A percentile compares a stretch with the other conserved stretches of the same genome.
Conservation (phyloP, 805 yeast genomes). For the Ascoidea rubescens region DNA sequence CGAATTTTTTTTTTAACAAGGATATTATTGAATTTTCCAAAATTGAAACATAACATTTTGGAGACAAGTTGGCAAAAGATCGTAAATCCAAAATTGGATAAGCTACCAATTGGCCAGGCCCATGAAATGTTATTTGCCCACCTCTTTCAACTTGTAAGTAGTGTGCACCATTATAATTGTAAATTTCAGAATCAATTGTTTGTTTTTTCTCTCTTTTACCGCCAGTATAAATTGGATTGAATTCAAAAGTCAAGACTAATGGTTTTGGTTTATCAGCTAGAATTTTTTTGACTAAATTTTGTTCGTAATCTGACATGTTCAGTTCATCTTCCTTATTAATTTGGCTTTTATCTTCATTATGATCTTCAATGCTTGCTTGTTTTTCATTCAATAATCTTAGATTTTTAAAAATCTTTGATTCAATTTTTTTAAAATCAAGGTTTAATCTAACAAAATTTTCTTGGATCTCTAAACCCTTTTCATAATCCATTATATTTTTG, state of each 20-base stretch:
- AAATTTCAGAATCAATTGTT: slow-evolving; percentile 19
- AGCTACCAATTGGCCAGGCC: slow-evolving; percentile 85
- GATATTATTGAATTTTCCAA: slow-evolving; percentile 44
- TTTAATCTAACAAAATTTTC: slow-evolving; percentile 40
- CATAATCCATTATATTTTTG: slow-evolving; percentile 18
- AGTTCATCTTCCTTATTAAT: not conserved
- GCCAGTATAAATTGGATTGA: slow-evolving; percentile 78
- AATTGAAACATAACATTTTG: slow-evolving; percentile 52
- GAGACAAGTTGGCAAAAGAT: slow-evolving; percentile 39
- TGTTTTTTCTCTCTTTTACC: slow-evolving; percentile 69
- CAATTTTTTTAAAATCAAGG: slow-evolving; percentile 40
- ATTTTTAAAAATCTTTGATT: slow-evolving; percentile 30
- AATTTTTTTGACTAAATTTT: slow-evolving; percentile 27
- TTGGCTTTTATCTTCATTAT: not conserved
- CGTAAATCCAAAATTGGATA: slow-evolving; percentile 67
- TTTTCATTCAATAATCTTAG: slow-evolving; percentile 15
- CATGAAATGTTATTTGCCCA: slow-evolving; percentile 94
- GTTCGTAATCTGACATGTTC: slow-evolving; percentile 32
- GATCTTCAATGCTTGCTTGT: slow-evolving; percentile 9
- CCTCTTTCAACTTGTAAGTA: slow-evolving; percentile 80
- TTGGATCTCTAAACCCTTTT: slow-evolving; percentile 42
- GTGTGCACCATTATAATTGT: slow-evolving; percentile 30
- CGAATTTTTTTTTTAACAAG: slow-evolving; percentile 21
- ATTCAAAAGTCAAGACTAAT: slow-evolving; percentile 67
- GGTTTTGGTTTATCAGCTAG: slow-evolving; percentile 41